Evolutionary conservation across 2,329 filamentous ascomycete genomes (phyloP).

Genomic region (Aspergillus carbonarius): DNA sequence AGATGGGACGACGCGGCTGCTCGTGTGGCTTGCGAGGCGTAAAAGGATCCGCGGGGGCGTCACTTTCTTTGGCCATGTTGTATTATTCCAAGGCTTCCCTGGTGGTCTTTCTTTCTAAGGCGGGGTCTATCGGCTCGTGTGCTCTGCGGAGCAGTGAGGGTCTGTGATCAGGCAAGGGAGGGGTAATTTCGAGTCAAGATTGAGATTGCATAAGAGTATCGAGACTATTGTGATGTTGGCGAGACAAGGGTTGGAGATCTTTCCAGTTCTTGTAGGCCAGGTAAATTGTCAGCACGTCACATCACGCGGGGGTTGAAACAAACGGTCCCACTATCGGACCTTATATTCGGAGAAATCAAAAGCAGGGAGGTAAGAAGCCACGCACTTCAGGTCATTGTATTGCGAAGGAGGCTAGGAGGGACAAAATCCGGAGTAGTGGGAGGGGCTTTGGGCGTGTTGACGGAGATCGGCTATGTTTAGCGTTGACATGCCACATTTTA

Average conservation of each 20-base stretch:
- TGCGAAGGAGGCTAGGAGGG: not conserved
- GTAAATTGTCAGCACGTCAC: not conserved
- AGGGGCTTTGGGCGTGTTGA: slow-evolving; percentile 8
- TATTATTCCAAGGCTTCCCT: not conserved
- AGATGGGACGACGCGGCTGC: slow-evolving; percentile 31
- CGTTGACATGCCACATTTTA: slow-evolving; percentile 20
- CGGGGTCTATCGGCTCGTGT: not conserved
- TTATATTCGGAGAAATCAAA: not conserved
- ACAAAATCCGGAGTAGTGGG: not conserved
- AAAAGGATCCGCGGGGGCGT: slow-evolving; percentile 40
- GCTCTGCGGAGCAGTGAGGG: not conserved
- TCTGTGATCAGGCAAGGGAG: not conserved
- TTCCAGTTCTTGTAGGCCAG: not conserved
- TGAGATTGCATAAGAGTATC: not conserved
- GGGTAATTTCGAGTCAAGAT: not conserved
- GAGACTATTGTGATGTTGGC: not conserved
- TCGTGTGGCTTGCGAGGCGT: slow-evolving; percentile 39
- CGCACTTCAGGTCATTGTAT: not conserved
- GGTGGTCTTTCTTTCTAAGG: not conserved
- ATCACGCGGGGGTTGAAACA: not conserved
- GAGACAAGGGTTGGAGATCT: not conserved
- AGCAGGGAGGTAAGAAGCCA: not conserved
- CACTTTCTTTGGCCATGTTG: slow-evolving; percentile 55
- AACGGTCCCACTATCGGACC: not conserved
- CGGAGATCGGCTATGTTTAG: slow-evolving; percentile 13